Evolutionary conservation across 352 stramenopile species (phyloP), one percentile per base, ranked within the genome.

Genomic region (Globisporangium takayamanum): DNA sequence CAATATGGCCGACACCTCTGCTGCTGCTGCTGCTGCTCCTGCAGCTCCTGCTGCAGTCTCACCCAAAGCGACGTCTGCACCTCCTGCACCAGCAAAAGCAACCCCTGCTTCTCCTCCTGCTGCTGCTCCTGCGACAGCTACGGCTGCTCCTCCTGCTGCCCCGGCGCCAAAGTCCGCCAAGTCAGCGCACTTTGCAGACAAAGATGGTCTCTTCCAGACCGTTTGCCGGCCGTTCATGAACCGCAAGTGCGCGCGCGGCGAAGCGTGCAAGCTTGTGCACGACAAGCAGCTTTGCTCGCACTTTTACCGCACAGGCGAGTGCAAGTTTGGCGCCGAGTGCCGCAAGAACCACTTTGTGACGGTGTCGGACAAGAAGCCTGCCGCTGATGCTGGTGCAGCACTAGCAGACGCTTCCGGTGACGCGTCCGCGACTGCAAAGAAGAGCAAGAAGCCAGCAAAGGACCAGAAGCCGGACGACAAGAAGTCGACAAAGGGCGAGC

Each of bases 201-300:
- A 72, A 26, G 76, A 73, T 10, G 71, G 69, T 6, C 64, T 71
- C 33, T 87, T 89, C 65, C 82, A 83, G 73, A 76, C 53, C n/a
- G 69, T 88, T 26, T 88, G 79, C 52, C 73, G 75, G 25, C 53
- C 37, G n/a, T 88, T 74, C 60, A 80, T 89, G 73, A 64, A 49
- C 28, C 67, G 56, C 12, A 67, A 60, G 50, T 77, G 67, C 44
- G 78, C 66, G 56, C 63, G 54, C 18, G 63, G 67, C 14, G 30
- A 45, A 11, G 50, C 59, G 60, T 88, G 80, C 66, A 68, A 59
- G 45, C 64, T 63, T 50, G 70, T 88, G 55, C 80, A 90, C 59
- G 80, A 90, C 69, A 59, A 55, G 55, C 54, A 70, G 50, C 63
- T 88, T 22, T 89, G 80, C 30, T 15, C 28, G 7, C 61, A 56